Evolutionary conservation across 331 rosid species (phyloP).

Genomic region (Phaseolus coccineus): DNA sequence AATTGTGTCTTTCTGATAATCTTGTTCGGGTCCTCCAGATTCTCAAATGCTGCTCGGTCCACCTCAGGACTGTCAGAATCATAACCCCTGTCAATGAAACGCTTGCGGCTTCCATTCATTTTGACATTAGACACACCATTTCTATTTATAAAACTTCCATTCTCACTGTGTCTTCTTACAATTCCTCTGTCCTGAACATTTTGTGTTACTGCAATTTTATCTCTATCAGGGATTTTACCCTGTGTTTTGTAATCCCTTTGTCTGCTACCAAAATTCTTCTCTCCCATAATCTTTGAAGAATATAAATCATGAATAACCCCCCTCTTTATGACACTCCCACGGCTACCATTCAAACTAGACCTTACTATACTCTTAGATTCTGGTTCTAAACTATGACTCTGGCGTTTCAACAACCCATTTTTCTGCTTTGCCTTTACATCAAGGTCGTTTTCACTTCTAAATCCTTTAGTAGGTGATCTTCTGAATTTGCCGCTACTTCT

Average conservation of each 20-base stretch:
- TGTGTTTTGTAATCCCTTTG: slow-evolving; percentile 43
- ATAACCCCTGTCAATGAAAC: slow-evolving; percentile 39
- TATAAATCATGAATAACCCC: slow-evolving; percentile 24
- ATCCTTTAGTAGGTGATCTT: slow-evolving; percentile 37
- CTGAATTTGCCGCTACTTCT: slow-evolving; percentile 27
- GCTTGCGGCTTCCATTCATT: slow-evolving; percentile 47
- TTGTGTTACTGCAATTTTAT: slow-evolving; percentile 45
- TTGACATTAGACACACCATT: slow-evolving; percentile 41
- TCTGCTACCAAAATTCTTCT: slow-evolving; percentile 39
- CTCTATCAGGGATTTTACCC: slow-evolving; percentile 36
- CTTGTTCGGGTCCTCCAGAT: slow-evolving; percentile 58
- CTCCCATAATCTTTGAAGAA: slow-evolving; percentile 37
- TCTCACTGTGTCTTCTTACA: slow-evolving; percentile 45
- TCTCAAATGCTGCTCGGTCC: slow-evolving; percentile 83
- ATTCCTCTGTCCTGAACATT: slow-evolving; percentile 27
- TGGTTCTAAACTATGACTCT: slow-evolving; percentile 35
- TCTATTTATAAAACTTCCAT: slow-evolving; percentile 43
- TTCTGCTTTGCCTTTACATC: slow-evolving; percentile 45
- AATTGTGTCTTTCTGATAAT: slow-evolving; percentile 58
- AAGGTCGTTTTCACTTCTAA: slow-evolving; percentile 39
- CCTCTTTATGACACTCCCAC: slow-evolving; percentile 17
- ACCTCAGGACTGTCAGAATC: slow-evolving; percentile 53
- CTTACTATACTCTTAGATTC: slow-evolving; percentile 31
- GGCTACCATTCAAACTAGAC: slow-evolving; percentile 29
- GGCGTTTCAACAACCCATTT: slow-evolving; percentile 41